Evolutionary conservation across 1,284 basidiomycete genomes (phyloP), one percentile per base, ranked within the genome.

Genomic region (Trametes versicolor): DNA sequence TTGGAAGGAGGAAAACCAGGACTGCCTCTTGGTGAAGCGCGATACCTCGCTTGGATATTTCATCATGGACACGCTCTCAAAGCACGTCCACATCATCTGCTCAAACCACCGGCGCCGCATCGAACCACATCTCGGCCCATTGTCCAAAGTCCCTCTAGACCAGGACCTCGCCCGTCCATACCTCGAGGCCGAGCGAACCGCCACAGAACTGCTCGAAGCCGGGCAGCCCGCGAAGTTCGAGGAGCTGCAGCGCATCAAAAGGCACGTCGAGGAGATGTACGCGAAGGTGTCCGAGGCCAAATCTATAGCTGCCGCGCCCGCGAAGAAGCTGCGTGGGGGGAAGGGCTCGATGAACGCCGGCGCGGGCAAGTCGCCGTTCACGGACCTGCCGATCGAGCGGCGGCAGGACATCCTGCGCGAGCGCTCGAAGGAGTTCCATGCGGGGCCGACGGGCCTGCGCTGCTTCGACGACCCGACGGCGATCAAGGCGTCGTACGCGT

Each of bases 401-500:
- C 78, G 85, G 9, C 86, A 87, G 70, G 82, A 86, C 67, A 73
- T 72, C 21, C 71, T 86, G 2, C 81, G 85, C 25, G 66, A 70
- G 17, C 58, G 82, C 19, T 86, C 85, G 5, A 72, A 67, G 60
- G 54, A 76, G 57, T 86, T 85, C 66, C 77, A 75, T 51, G 66
- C 58, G 70, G 72, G 34, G 58, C 78, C 71, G 5, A 13, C 60
- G 21, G 48, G 49, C 10, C 56, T 70, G 13, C 52, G 62, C 34
- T 66, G 50, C 52, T 66, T 68, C 50, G 57, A 58, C 56, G 72
- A 77, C 21, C 72, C 75, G 19, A 76, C 80, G 25, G 60, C 82
- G 19, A 61, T 86, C 50, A 79, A 80, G 67, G 85, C 86, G 0
- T 87, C 85, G 10, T 87, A 82, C 68, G 86, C 85, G 2, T 87